Evolutionary conservation across 176 grass and related monocot genomes (phyloP).

Genomic region (Raddia distichophylla): DNA sequence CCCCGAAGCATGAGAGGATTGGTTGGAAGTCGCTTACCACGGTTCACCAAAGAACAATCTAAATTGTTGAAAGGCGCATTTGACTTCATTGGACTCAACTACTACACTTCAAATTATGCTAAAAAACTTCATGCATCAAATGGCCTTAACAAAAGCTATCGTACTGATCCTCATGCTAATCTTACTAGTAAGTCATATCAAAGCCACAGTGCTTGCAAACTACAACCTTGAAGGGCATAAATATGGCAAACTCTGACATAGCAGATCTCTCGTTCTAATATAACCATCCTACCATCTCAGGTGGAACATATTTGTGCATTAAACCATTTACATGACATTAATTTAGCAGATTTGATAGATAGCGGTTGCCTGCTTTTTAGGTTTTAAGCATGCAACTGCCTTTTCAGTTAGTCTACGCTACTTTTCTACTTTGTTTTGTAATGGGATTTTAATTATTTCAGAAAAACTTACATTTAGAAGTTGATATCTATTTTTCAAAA

Average conservation of each 20-base stretch:
- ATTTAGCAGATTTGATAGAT: neutral
- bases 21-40: constrained; percentile 50
- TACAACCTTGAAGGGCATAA: neutral
- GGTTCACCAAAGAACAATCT: constrained; percentile 55
- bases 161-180: constrained; percentile 34
- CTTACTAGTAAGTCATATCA: constrained; percentile 23
- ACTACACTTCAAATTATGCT: constrained; percentile 54
- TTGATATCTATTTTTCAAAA: too few relatives aligned
- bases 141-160: constrained; percentile 27
- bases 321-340: neutral
- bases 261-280: too few relatives aligned
- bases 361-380: too few relatives aligned
- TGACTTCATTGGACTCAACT: constrained; percentile 78
- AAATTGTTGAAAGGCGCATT: constrained; percentile 52
- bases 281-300: neutral
- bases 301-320: neutral
- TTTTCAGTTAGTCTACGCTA: too few relatives aligned
- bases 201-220: neutral
- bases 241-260: neutral
- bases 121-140: constrained; percentile 24
- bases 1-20: constrained; percentile 50
- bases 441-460: too few relatives aligned
- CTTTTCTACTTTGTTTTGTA: too few relatives aligned
- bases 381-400: too few relatives aligned
- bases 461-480: too few relatives aligned